Evolutionary conservation across 2,329 filamentous ascomycete species (phyloP).

Genomic region (Ceratocystis albifundus): DNA sequence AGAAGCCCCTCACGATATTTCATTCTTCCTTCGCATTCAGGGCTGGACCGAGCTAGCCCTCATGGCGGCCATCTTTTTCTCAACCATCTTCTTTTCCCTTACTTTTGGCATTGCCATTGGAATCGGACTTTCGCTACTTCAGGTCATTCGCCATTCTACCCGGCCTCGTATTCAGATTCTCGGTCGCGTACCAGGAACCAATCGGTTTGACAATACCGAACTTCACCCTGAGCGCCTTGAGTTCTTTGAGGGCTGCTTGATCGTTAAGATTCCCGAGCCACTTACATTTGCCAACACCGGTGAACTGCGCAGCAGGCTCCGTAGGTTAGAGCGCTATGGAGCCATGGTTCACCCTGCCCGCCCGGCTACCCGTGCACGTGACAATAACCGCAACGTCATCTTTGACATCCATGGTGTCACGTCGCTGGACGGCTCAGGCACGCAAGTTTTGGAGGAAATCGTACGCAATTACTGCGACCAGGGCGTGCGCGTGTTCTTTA

Average conservation of each 20-base stretch:
- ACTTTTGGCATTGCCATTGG: slow-evolving; percentile 88
- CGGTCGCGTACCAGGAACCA: slow-evolving; percentile 72
- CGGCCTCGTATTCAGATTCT: slow-evolving; percentile 92
- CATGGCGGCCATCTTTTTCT: slow-evolving; percentile 80
- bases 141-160: slow-evolving; percentile 81
- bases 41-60: slow-evolving; percentile 78
- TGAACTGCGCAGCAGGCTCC: slow-evolving; percentile 71
- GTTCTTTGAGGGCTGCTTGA: slow-evolving; percentile 81
- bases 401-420: slow-evolving; percentile 98
- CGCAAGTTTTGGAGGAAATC: slow-evolving; percentile 84
- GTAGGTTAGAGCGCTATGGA: slow-evolving; percentile 82
- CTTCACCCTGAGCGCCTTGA: slow-evolving; percentile 62
- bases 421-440: slow-evolving; percentile 81
- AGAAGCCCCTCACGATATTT: slow-evolving; percentile 84
- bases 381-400: slow-evolving; percentile 82
- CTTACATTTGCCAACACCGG: slow-evolving; percentile 96
- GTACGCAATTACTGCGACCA: slow-evolving; percentile 66
- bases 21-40: slow-evolving; percentile 75
- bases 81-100: slow-evolving; percentile 91
- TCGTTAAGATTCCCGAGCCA: slow-evolving; percentile 95
- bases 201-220: slow-evolving; percentile 77
- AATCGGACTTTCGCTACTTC: slow-evolving; percentile 78
- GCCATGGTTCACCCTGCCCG: slow-evolving; percentile 78
- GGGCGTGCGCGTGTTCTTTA: slow-evolving; percentile 68
- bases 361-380: slow-evolving; percentile 62